phyloP scores from a whole-genome alignment of 2,329 filamentous ascomycete genomes.

The Xylaria sp. region DNA sequence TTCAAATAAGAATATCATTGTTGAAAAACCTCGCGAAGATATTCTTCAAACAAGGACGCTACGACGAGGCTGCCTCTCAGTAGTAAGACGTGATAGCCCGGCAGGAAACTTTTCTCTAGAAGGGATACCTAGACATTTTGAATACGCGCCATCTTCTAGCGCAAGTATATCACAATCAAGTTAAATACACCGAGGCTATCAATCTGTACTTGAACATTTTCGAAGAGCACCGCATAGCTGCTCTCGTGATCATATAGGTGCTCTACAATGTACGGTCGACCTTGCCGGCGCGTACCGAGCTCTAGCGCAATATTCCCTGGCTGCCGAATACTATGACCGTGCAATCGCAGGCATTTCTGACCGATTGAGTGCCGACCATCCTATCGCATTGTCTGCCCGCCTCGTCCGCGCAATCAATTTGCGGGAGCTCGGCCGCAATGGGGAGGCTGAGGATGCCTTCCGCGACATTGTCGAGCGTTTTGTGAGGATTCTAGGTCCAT shows the following conservation, averaged over 20 bases:
- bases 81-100: constrained; percentile 6
- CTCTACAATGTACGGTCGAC: constrained; percentile 20
- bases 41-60: constrained; percentile 15
- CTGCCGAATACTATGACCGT: constrained; percentile 16
- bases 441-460: constrained; percentile 21
- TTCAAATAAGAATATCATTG: constrained; percentile 2
- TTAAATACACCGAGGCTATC: constrained; percentile 13
- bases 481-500: constrained; percentile 10
- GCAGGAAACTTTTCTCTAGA: neutral
- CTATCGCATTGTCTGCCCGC: constrained; percentile 13
- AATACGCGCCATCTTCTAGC: constrained; percentile 20
- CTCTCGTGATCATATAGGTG: constrained; percentile 17
- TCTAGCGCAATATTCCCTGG: constrained; percentile 12
- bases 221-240: constrained; percentile 9
- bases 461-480: constrained; percentile 22
- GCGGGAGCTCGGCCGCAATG: constrained; percentile 9
- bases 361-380: constrained; percentile 16
- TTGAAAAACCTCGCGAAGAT: constrained; percentile 14
- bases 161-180: constrained; percentile 20
- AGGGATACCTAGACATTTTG: constrained; percentile 4
- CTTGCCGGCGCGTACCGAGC: constrained; percentile 23
- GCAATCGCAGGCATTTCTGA: constrained; percentile 14
- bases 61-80: constrained; percentile 12
- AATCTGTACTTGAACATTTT: neutral
- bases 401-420: constrained; percentile 19